phyloP scores from a whole-genome alignment of 2,329 filamentous ascomycete species.

The Dactylonectria macrodidyma region DNA sequence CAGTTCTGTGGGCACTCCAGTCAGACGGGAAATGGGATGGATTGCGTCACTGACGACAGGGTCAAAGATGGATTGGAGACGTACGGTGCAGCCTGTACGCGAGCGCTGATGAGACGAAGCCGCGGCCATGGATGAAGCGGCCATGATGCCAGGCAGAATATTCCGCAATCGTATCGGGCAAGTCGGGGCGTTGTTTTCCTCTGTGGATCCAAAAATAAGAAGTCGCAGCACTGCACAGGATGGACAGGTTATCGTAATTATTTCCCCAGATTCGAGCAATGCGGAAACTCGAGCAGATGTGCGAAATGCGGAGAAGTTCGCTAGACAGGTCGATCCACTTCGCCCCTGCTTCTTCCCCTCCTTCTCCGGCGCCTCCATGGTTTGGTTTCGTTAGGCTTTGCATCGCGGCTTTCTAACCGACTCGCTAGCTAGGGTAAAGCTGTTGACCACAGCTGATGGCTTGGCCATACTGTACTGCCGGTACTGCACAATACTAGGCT shows the following conservation, averaged over 20 bases:
- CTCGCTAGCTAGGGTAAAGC: too few species aligned
- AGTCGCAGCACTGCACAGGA: background rate
- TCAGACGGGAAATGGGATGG: background rate
- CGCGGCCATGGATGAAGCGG: slow-evolving; percentile 2
- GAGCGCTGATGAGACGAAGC: slow-evolving; percentile 9
- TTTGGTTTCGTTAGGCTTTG: too few species aligned
- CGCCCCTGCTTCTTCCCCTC: too few species aligned
- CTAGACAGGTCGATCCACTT: too few species aligned
- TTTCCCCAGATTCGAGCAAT: background rate
- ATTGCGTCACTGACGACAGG: background rate
- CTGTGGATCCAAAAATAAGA: background rate
- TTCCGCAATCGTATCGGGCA: slow-evolving; percentile 7
- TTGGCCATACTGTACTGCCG: too few species aligned
- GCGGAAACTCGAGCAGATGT: too few species aligned
- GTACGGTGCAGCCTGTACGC: slow-evolving; percentile 10
- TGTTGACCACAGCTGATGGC: too few species aligned
- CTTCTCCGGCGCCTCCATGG: too few species aligned
- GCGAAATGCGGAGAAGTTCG: too few species aligned
- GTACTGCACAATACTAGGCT: too few species aligned
- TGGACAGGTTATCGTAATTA: background rate
- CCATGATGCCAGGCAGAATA: background rate
- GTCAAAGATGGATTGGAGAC: background rate
- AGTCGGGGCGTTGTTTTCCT: slow-evolving; percentile 8
- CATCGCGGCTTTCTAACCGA: too few species aligned
- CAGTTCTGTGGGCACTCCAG: slow-evolving; percentile 4